Evolutionary conservation across 495 filamentous ascomycete species (phyloP).

Genomic region (Aspergillus steynii): DNA sequence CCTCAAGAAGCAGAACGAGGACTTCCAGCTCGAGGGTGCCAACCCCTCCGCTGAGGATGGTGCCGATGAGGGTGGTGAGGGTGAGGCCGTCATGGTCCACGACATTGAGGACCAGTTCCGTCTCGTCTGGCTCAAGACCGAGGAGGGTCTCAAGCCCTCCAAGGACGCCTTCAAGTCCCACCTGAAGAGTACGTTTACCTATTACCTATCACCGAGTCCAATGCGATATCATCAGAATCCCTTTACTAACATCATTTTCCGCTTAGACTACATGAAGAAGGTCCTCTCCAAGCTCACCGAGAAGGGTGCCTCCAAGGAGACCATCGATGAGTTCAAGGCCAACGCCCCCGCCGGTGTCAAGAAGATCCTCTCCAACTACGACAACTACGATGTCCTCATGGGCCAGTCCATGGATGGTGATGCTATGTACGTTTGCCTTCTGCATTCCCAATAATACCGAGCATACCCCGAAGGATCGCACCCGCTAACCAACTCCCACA

Average conservation of each 20-base stretch:
- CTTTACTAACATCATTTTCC: constrained; percentile 5
- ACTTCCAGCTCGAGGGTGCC: constrained; percentile 89
- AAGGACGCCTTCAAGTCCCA: constrained; percentile 79
- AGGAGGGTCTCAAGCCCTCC: constrained; percentile 54
- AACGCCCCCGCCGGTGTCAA: constrained; percentile 69
- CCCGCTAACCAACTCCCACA: constrained; percentile 36
- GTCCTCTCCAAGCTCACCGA: constrained; percentile 69
- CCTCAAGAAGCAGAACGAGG: constrained; percentile 64
- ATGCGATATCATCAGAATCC: neutral
- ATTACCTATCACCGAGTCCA: neutral
- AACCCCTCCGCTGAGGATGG: constrained; percentile 94
- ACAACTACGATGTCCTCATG: constrained; percentile 92
- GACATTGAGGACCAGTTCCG: constrained; percentile 94
- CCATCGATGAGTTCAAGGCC: constrained; percentile 75
- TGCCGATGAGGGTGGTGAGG: constrained; percentile 67
- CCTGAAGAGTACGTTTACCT: constrained; percentile 70
- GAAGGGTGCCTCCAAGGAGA: constrained; percentile 57
- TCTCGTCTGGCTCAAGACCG: constrained; percentile 70
- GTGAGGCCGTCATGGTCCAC: constrained; percentile 67
- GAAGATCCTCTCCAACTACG: constrained; percentile 81
- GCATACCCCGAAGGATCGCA: neutral
- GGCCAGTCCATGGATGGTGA: constrained; percentile 89
- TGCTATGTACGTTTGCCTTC: constrained; percentile 69
- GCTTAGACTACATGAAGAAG: constrained; percentile 83
- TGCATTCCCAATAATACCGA: no score